These are phyloP conservation scores for Ceratobasidium sp. DNA, from an alignment of 1,284 basidiomycete genomes.

Conservation along the genomic window DNA sequence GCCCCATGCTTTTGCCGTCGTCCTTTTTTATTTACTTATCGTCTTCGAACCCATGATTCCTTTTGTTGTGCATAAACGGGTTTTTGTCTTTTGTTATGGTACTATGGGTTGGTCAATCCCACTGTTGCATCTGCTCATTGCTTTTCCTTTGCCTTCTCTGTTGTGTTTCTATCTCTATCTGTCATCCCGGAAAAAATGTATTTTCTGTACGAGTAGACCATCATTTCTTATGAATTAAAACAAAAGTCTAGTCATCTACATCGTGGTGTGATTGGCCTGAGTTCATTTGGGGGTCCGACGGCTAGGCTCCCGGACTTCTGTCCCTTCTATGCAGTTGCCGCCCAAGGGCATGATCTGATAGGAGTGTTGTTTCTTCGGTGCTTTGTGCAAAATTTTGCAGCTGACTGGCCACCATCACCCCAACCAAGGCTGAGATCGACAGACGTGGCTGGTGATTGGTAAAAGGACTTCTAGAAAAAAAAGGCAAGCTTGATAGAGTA, in stretches of 20 bases:
- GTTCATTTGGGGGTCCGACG: neutral
- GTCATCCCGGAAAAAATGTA: slow-evolving; percentile 19
- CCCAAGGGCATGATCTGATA: neutral
- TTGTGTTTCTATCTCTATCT: slow-evolving; percentile 42
- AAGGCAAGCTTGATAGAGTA: too few relatives aligned
- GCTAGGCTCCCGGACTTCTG: neutral
- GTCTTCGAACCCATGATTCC: slow-evolving; percentile 23
- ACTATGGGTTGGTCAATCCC: slow-evolving; percentile 5
- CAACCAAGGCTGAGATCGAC: neutral
- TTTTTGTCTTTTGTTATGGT: neutral
- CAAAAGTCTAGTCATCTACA: slow-evolving; percentile 11
- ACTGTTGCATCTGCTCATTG: slow-evolving; percentile 38
- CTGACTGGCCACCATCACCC: neutral
- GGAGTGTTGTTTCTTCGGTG: neutral
- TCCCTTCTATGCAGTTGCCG: neutral
- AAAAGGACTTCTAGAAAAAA: too few relatives aligned
- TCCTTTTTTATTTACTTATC: slow-evolving; percentile 31
- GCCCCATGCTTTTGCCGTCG: neutral
- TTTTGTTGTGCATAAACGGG: slow-evolving; percentile 6
- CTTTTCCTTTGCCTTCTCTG: slow-evolving; percentile 43
- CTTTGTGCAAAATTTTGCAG: neutral
- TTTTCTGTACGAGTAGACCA: slow-evolving; percentile 26
- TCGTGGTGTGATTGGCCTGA: neutral
- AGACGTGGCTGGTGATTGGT: neutral
- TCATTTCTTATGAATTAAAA: slow-evolving; percentile 22